Evolutionary conservation across 345 rosid genomes (phyloP).

Genomic region (Capsella bursapastoris): DNA sequence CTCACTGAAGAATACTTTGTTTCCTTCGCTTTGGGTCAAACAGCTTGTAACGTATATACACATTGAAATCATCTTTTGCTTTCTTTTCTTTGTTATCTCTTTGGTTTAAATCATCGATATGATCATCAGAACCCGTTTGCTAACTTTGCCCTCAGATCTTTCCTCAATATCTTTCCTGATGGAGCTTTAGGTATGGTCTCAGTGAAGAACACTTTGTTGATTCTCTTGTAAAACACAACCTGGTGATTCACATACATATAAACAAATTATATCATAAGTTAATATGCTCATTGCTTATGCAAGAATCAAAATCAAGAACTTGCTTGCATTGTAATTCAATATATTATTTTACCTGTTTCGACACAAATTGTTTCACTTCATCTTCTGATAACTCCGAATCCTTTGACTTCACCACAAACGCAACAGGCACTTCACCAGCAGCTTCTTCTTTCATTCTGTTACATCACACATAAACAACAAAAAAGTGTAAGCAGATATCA

Average conservation of each 20-base stretch:
- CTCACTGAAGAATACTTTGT: too few species aligned
- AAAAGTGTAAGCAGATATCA: not conserved
- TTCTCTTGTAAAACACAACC: slow-evolving; percentile 91
- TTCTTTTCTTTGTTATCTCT: not conserved
- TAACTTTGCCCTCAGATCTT: slow-evolving; percentile 66
- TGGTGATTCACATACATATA: slow-evolving; percentile 21
- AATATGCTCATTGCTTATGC: too few species aligned
- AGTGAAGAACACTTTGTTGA: slow-evolving; percentile 63
- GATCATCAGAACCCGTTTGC: slow-evolving; percentile 44
- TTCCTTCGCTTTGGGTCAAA: slow-evolving; percentile 4
- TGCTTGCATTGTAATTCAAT: not conserved
- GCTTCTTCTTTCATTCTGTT: slow-evolving; percentile 71
- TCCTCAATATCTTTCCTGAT: slow-evolving; percentile 85
- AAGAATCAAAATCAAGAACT: not conserved
- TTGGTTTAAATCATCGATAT: not conserved
- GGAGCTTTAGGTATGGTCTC: slow-evolving; percentile 82
- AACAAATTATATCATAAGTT: too few species aligned
- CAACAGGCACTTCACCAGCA: slow-evolving; percentile 77
- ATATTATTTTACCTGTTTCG: slow-evolving; percentile 60
- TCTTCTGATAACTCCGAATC: slow-evolving; percentile 60
- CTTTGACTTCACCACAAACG: slow-evolving; percentile 64
- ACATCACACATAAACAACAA: not conserved
- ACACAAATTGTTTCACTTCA: slow-evolving; percentile 65
- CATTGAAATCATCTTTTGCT: slow-evolving; percentile 25
- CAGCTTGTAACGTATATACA: slow-evolving; percentile 35